These are phyloP conservation scores for Pisolithus thermaeus DNA, from an alignment of 1,284 basidiomycete species.

Conservation along the genomic window DNA sequence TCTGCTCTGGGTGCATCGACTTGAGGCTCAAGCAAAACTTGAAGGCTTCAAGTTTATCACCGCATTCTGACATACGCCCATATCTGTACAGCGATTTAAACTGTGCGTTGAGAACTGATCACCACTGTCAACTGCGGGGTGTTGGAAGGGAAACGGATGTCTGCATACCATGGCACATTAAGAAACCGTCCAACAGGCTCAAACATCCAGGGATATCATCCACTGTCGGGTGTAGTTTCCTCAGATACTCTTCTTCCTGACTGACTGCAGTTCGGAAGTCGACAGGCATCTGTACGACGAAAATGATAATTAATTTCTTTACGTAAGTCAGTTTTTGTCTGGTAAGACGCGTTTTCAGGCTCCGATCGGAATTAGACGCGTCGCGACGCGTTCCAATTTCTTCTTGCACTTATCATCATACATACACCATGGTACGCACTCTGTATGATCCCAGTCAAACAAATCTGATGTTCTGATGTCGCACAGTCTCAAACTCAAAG, in stretches of 20 bases:
- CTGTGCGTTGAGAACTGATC: constrained; percentile 73
- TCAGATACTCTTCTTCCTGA: constrained; percentile 63
- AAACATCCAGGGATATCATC: constrained; percentile 82
- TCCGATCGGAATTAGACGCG: constrained; percentile 27
- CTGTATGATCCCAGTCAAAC: neutral
- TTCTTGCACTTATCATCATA: constrained; percentile 13
- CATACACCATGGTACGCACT: constrained; percentile 23
- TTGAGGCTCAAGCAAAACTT: constrained; percentile 93
- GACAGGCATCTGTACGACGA: constrained; percentile 28
- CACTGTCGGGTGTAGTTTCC: constrained; percentile 58
- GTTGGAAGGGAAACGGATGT: constrained; percentile 3
- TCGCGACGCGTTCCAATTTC: constrained; percentile 25
- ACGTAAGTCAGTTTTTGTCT: constrained; percentile 1
- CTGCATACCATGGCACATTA: constrained; percentile 67
- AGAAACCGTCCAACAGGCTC: constrained; percentile 71
- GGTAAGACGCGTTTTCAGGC: constrained; percentile 29
- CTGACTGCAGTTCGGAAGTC: constrained; percentile 49
- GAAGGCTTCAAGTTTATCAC: constrained; percentile 83
- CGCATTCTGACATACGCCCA: constrained; percentile 76
- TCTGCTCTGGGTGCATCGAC: constrained; percentile 68
- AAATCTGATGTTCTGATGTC: constrained; percentile 7
- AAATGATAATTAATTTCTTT: constrained; percentile 3
- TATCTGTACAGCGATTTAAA: constrained; percentile 83
- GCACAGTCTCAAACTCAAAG: constrained; percentile 35
- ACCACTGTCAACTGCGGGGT: constrained; percentile 7